Evolutionary conservation across 495 filamentous ascomycete genomes (phyloP), one percentile per base, ranked within the genome.

Genomic region (Penicillium argentinense): DNA sequence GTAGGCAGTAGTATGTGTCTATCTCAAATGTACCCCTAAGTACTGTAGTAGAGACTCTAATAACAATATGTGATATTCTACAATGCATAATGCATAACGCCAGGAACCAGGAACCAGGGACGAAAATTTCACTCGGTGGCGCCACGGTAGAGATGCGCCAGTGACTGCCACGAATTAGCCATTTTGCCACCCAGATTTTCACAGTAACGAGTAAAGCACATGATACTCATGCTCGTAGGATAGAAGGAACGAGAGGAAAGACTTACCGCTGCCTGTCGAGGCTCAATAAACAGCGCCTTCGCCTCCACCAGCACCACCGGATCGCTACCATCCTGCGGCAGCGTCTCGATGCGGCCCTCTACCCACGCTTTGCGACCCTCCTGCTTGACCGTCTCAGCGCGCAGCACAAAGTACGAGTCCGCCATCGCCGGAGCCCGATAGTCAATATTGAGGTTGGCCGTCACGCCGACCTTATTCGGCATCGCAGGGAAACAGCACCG

Each of bases 311-410:
- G 67, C 18, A 91, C 78, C 9, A 78, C 59, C 8, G 86, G 83
- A 28, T 77, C 77, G 58, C 82, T 71, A 13, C 79, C 81, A 28
- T 77, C 77, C 38, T 69, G 74, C 27, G 82, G 80, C 9, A 97
- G 74, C 17, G 89, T 86, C 77, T 96, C 92, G 55, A 98, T 87
- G 52, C 82, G 80, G 16, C 89, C 95, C 68, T 90, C 85, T 5
- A 97, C 91, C 92, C 92, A 98, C 16, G 91, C 93, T 67, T 98
- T 98, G 49, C 93, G 78, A 5, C 93, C 95, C 62, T 97, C 92
- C 7, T 90, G 88, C 73, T 87, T 95, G 16, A 81, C 80, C 13
- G 90, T 96, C 57, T 82, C 81, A 14, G 89, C 95, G 42, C 79
- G 79, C 34, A 98, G 66, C 18, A 93, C 88, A 32, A 91, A 72